Evolutionary conservation across 768 basidiomycete genomes (phyloP).

Genomic region (Lactarius trivialis): DNA sequence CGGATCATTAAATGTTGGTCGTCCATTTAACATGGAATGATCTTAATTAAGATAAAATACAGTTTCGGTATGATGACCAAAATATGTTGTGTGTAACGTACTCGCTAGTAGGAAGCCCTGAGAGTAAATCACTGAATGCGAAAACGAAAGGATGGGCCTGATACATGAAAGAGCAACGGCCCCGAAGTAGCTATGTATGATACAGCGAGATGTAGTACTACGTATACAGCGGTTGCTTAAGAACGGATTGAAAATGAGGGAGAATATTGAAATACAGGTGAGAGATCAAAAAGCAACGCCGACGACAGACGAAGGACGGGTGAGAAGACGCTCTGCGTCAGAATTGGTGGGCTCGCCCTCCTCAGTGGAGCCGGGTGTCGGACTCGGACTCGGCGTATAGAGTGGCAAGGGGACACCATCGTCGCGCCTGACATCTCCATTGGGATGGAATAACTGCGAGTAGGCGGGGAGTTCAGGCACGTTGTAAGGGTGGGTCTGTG

Average conservation of each 20-base stretch:
- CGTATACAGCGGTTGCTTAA: conserved; percentile 1
- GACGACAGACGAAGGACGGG: neutral
- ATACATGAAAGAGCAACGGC: neutral
- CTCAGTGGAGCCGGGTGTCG: neutral
- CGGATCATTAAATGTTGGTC: neutral
- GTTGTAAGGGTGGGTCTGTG: conserved; percentile 22
- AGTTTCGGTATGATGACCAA: neutral
- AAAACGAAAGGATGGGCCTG: neutral
- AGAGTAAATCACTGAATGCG: neutral
- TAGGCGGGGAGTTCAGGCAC: conserved; percentile 55
- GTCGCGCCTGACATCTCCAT: conserved; percentile 70
- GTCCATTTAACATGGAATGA: neutral
- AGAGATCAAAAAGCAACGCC: neutral
- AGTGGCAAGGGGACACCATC: conserved; percentile 55
- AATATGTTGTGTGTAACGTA: neutral
- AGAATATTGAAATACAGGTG: neutral
- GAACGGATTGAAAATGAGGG: neutral
- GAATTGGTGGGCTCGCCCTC: neutral
- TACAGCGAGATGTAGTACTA: conserved; percentile 16
- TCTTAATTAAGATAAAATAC: neutral
- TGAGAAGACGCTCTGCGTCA: neutral
- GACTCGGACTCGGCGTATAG: conserved; percentile 40
- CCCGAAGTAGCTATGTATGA: conserved; percentile 1
- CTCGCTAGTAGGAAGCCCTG: neutral
- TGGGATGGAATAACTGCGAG: conserved; percentile 67